Evolutionary conservation across 1,139 yeast species (phyloP).

Genomic region (Scheffersomyces cryptocercus): DNA sequence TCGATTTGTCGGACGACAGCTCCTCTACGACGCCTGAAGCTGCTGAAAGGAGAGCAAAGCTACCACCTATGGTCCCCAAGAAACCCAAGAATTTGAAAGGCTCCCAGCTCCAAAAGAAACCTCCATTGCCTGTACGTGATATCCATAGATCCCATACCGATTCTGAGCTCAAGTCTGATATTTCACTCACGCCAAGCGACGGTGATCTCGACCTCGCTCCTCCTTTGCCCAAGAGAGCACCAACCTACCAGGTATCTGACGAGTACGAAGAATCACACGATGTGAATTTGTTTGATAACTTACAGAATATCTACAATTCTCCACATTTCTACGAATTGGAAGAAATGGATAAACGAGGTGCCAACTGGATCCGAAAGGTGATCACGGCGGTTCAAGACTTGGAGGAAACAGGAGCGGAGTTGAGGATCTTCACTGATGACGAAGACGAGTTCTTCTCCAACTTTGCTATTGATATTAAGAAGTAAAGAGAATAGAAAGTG

Average conservation of each 20-base stretch:
- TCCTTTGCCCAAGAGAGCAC: conserved; percentile 2
- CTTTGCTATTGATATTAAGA: conserved; percentile 4
- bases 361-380: conserved; percentile 50
- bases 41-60: conserved; percentile 17
- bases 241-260: background rate
- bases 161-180: background rate
- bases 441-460: conserved; percentile 34
- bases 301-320: conserved; percentile 22
- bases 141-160: conserved; percentile 6
- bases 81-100: conserved; percentile 40
- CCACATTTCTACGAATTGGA: conserved; percentile 35
- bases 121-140: conserved; percentile 22
- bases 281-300: conserved; percentile 5
- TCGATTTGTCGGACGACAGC: conserved; percentile 31
- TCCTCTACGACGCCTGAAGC: conserved; percentile 10
- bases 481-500: background rate
- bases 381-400: conserved; percentile 36
- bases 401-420: conserved; percentile 37
- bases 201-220: conserved; percentile 1
- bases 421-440: conserved; percentile 40
- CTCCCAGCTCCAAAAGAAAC: conserved; percentile 15
- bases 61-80: conserved; percentile 42
- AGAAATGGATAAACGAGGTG: conserved; percentile 48
- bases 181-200: conserved; percentile 3
- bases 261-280: conserved; percentile 7